Percentiles rank a stretch among this genome's conserved stretches.
These are phyloP conservation scores for Asterophora lycoperdoides DNA, from an alignment of 768 basidiomycete species.

Conservation along the genomic window DNA sequence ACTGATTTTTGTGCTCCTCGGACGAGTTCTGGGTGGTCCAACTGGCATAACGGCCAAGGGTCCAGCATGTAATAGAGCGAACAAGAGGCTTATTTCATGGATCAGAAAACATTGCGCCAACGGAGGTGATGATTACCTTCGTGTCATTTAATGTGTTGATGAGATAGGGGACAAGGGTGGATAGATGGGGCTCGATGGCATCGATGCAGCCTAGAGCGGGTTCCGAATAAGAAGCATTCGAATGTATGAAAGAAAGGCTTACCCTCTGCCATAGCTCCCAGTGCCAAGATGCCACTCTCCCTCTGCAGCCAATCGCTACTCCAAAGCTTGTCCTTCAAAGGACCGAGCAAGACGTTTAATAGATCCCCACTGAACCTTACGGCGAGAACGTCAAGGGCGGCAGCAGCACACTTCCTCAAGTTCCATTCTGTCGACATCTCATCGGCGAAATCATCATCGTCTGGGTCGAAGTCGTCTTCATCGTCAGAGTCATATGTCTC, in stretches of 20 bases:
- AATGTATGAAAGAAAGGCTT: conserved; percentile 18
- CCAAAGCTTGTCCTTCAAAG: conserved; percentile 92
- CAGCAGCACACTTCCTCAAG: conserved; percentile 95
- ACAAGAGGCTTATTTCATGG: conserved; percentile 72
- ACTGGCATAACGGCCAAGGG: conserved; percentile 95
- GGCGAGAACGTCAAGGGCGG: conserved; percentile 93
- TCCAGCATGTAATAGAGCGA: conserved; percentile 99
- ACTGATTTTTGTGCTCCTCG: conserved; percentile 83
- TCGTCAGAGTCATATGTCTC: conserved; percentile 83
- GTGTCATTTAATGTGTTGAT: conserved; percentile 87
- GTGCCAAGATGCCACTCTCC: conserved; percentile 92
- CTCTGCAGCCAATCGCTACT: conserved; percentile 88
- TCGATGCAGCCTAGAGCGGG: conserved; percentile 82
- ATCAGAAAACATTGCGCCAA: conserved; percentile 6
- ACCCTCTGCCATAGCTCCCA: conserved; percentile 99
- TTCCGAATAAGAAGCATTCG: conserved; percentile 8
- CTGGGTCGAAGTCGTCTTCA: conserved; percentile 82
- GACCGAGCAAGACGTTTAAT: conserved; percentile 81
- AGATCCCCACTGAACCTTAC: conserved; percentile 90
- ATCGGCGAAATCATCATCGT: conserved; percentile 91
- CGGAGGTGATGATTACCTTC: conserved; percentile 55
- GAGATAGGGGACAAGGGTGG: conserved; percentile 90
- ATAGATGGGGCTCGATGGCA: conserved; percentile 89
- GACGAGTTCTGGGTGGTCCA: conserved; percentile 89
- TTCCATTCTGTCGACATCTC: conserved; percentile 99